phyloP scores from a whole-genome alignment of 1,284 basidiomycete genomes.

The Apiotrichum brassicae region DNA sequence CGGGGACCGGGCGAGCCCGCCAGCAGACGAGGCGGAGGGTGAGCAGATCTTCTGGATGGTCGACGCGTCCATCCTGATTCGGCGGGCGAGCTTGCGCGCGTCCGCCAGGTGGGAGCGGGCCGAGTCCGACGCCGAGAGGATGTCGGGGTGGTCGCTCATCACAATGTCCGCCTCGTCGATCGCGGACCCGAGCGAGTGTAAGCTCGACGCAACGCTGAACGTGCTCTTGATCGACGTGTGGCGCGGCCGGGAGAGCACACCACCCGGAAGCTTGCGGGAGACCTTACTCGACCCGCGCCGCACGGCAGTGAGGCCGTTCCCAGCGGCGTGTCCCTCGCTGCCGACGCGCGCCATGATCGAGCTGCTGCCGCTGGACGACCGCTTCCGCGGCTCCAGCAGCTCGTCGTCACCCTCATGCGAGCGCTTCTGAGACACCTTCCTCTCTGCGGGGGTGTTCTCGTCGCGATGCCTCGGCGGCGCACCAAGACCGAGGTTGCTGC shows the following conservation, averaged over 20 bases:
- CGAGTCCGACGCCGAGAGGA: slow-evolving; percentile 9
- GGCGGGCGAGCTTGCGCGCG: slow-evolving; percentile 10
- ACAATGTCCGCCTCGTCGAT: slow-evolving; percentile 13
- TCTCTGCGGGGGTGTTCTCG: slow-evolving; percentile 16
- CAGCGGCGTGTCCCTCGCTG: slow-evolving; percentile 15
- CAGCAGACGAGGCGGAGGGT: not conserved
- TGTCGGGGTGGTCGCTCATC: slow-evolving; percentile 16
- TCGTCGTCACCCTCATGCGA: slow-evolving; percentile 33
- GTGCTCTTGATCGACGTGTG: slow-evolving; percentile 2
- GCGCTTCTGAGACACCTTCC: slow-evolving; percentile 22
- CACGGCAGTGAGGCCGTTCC: too few species aligned
- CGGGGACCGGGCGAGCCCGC: slow-evolving; percentile 43
- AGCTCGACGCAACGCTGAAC: not conserved
- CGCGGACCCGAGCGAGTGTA: slow-evolving; percentile 3
- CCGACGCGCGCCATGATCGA: slow-evolving; percentile 14
- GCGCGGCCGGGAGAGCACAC: slow-evolving; percentile 3
- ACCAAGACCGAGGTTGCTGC: slow-evolving; percentile 21
- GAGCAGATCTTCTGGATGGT: slow-evolving; percentile 4
- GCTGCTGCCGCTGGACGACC: slow-evolving; percentile 18
- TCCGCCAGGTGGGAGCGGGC: slow-evolving; percentile 7
- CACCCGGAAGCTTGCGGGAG: not conserved
- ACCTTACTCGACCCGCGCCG: not conserved
- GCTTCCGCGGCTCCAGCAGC: slow-evolving; percentile 35
- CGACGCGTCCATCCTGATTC: slow-evolving; percentile 3
- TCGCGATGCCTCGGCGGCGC: slow-evolving; percentile 29